Base-by-base conservation (phyloP, 192 early-diverging fungal species). In the Linderina pennispora region DNA sequence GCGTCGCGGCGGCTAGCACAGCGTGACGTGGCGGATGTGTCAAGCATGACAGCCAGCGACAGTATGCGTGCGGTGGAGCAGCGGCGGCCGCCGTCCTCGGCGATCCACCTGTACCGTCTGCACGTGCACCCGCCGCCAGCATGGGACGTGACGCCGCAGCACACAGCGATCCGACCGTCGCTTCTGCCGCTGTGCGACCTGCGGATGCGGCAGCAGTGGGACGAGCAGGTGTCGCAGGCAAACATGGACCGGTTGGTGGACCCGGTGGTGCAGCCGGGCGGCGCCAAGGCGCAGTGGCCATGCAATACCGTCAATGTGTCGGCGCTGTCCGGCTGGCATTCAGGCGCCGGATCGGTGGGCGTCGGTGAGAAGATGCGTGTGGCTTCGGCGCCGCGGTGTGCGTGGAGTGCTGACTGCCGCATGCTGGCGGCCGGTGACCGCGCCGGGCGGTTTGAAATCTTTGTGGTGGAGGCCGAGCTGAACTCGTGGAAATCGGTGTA, bases 171-270 rank as follows among this genome's bases (percentile, higher is more conserved):
- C 21, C 48, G 59, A 49, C 68, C 68, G 38, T 64, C 68, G 36
- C 57, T 72, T 16, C 53, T 65, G 47, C 61, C 62, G 10, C 68
- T 72, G n/a, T 64, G 68, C 37, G 53, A 59, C 15, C 37, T 72
- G 43, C 56, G 62, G 25, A 64, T 72, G 57, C 68, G 51, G 39
- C 68, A 72, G 53, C 53, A 64, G 37, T 69, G 65, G 58, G 58
- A 56, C 13, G 65, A 55, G 32, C 53, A 63, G 14, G 60, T 51
- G 28, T 63, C 60, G 11, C 35, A 40, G 21, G 59, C 59, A 18
- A 55, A 55, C 25, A 62, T 62, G 59, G 59, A 50, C 35, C 59
- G 59, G 7, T 32, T 53, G 28, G 45, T 49, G n/a, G 62, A 65
- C 21, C 24, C 35, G 9, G 17, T 49, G 6, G 42, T 14, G 1